These are phyloP conservation scores for Trypanosoma lewisi DNA, from an alignment of 208 protist species.

Conservation along the genomic window DNA sequence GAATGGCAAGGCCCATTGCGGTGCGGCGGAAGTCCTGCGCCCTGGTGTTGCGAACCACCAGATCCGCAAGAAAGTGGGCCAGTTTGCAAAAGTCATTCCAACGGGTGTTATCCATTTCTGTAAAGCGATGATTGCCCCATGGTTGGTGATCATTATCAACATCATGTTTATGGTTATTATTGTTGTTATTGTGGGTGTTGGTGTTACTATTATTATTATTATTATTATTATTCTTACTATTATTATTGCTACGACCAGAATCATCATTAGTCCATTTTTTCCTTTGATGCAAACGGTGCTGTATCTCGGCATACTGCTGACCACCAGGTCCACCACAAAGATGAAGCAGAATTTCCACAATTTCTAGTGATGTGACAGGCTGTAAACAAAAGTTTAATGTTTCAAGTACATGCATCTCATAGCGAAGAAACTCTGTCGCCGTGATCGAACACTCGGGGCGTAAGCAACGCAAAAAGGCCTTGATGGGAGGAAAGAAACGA, in stretches of 20 bases:
- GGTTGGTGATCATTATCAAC: neutral
- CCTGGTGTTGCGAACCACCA: constrained; percentile 17
- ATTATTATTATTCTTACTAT: neutral
- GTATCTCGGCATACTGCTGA: constrained; percentile 24
- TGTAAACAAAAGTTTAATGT: constrained; percentile 26
- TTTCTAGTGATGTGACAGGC: constrained; percentile 39
- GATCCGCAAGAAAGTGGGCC: constrained; percentile 20
- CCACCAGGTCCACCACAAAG: constrained; percentile 38
- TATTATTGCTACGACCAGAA: neutral
- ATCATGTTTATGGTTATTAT: neutral
- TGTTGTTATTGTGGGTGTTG: neutral
- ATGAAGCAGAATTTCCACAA: constrained; percentile 52
- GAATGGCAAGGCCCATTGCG: constrained; percentile 38
- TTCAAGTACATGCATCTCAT: constrained; percentile 41
- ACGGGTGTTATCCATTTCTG: neutral
- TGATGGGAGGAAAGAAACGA: constrained; percentile 61
- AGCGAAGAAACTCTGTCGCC: constrained; percentile 44
- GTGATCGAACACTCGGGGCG: constrained; percentile 35
- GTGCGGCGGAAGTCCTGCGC: constrained; percentile 28
- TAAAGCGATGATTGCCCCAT: neutral
- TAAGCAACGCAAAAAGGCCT: constrained; percentile 52
- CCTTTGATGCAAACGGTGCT: constrained; percentile 15
- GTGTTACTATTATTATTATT: constrained; percentile 3
- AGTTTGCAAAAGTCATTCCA: constrained; percentile 21
- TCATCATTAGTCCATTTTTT: neutral